Base-by-base conservation (phyloP, 441 rosid genomes). In the Francoa sonchifolia region DNA sequence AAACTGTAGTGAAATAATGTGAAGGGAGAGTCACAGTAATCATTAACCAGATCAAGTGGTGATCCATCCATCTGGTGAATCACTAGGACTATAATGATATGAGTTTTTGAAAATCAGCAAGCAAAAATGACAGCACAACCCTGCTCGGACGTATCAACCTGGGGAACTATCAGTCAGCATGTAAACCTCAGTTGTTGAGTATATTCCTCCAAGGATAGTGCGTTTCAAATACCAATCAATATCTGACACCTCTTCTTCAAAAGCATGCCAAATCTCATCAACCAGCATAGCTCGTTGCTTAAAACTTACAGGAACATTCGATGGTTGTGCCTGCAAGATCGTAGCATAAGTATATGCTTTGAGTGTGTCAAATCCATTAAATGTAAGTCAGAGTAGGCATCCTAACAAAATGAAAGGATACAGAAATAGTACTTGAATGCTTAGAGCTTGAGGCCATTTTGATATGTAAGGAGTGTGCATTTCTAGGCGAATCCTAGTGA, bases 391-490 rank as follows among this genome's bases (percentile, higher is more conserved):
- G 34, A 25, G 12, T 11, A 32, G 52, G 32, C 42, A 44, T 7
- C 15, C 19, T 9, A 21, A 49, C 22, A 44, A 46, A 15, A 43
- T 33, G 14, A 15, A 15, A 18, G 14, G 27, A 44, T 26, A 42
- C 7, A 50, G 20, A 23, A 13, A 2, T 13, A 10, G 29, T 56
- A 62, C 76, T 62, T 89, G 98, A 56, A 89, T 82, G 76, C 94
- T 83, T 11, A 89, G 82, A 52, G 94, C 96, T 57, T 89, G 96
- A 7, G 96, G 76, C 96, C 94, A 89, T 63, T 85, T 89, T 19
- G 93, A 82, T 47, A 85, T 65, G 52, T 77, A 77, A 9, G 96
- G 89, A 6, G 82, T 65, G 54, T 85, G 98, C 96, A 79, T 79
- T 57, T 89, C 94, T 20, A 89, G 52, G 5, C 94, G 84, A 55